Conservation (phyloP, 345 rosid species). For the Ceriops decandra region DNA sequence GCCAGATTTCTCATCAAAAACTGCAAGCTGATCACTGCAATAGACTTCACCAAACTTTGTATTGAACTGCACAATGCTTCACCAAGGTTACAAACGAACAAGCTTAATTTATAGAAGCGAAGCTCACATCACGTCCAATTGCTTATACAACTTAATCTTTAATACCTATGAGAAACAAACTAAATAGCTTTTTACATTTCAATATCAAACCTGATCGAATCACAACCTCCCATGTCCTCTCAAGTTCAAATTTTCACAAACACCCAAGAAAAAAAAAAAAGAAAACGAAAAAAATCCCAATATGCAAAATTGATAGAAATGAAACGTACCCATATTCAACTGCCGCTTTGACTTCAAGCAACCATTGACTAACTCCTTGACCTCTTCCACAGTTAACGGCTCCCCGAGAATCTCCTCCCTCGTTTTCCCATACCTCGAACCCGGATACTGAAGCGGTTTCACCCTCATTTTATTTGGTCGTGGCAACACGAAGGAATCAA, state of each 20-base stretch:
- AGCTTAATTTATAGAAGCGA: not conserved
- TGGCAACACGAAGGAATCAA: conserved; percentile 79
- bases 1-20: not conserved
- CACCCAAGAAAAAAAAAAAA: not conserved
- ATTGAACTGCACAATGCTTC: not conserved
- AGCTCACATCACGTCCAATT: too few relatives aligned
- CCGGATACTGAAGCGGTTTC: conserved; percentile 85
- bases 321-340: conserved; percentile 69
- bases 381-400: conserved; percentile 68
- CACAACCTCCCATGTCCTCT: too few relatives aligned
- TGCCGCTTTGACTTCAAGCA: conserved; percentile 61
- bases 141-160: too few relatives aligned
- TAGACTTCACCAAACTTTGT: not conserved
- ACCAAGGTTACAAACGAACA: not conserved
- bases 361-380: conserved; percentile 51
- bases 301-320: too few relatives aligned
- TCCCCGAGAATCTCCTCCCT: conserved; percentile 89
- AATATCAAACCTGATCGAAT: too few relatives aligned
- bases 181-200: too few relatives aligned
- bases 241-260: not conserved
- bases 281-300: conserved; percentile 8
- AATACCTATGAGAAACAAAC: too few relatives aligned
- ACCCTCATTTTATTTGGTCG: conserved; percentile 77
- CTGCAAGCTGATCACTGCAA: not conserved
- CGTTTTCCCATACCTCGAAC: conserved; percentile 66